Percentiles rank a stretch among this genome's conserved stretches.
These are phyloP conservation scores for Alternaria ethzedia DNA, from an alignment of 2,329 filamentous ascomycete species.

Conservation along the genomic window DNA sequence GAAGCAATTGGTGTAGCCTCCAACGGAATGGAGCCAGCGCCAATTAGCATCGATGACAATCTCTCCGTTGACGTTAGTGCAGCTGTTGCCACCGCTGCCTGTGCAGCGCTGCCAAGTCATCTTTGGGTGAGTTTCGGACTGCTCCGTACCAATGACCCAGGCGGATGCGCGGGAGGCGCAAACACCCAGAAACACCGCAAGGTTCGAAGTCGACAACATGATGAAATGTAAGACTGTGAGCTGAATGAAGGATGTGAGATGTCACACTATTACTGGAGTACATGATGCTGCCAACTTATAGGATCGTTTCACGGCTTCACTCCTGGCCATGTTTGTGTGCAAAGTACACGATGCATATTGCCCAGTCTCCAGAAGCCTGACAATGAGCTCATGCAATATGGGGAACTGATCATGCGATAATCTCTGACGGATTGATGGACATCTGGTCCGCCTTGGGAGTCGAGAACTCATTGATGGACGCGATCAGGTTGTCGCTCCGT, in stretches of 20 bases:
- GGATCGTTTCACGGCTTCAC: neutral
- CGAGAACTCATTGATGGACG: constrained; percentile 2
- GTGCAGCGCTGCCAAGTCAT: constrained; percentile 51
- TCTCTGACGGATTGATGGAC: constrained; percentile 23
- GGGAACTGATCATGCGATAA: constrained; percentile 20
- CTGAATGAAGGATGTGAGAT: neutral
- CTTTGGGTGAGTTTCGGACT: constrained; percentile 51
- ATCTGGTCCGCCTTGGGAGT: constrained; percentile 19
- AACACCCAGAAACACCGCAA: constrained; percentile 31
- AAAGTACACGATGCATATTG: constrained; percentile 18
- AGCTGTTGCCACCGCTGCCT: constrained; percentile 47
- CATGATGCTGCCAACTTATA: neutral
- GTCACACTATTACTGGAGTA: neutral
- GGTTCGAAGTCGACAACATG: constrained; percentile 31
- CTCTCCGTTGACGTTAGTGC: constrained; percentile 43
- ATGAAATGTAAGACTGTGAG: neutral
- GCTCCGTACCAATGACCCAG: constrained; percentile 45
- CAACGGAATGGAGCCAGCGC: constrained; percentile 56
- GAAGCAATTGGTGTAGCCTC: constrained; percentile 58
- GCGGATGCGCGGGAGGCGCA: constrained; percentile 35
- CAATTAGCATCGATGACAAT: constrained; percentile 58
- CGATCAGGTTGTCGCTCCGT: constrained; percentile 10
- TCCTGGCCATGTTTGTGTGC: neutral
- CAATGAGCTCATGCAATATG: constrained; percentile 17
- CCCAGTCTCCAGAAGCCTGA: neutral